Evolutionary conservation across 2,329 filamentous ascomycete species (phyloP).

Genomic region (Geosmithia putterillii): DNA sequence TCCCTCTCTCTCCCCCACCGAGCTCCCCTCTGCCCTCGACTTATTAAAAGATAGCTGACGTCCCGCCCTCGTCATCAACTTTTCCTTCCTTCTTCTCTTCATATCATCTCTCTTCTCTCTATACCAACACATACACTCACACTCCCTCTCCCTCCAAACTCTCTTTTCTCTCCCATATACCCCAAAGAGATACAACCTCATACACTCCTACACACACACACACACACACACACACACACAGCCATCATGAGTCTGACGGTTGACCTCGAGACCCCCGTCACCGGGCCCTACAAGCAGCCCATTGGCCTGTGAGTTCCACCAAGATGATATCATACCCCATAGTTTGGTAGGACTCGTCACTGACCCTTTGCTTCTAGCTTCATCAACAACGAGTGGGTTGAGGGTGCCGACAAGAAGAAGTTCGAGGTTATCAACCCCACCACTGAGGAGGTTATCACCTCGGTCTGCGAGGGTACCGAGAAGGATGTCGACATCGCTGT

Average conservation of each 20-base stretch:
- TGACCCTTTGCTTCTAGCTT: conserved; percentile 39
- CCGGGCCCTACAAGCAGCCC: conserved; percentile 46
- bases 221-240: neutral
- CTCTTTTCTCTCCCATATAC: neutral
- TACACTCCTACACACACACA: conserved; percentile 5
- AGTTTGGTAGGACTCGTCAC: neutral
- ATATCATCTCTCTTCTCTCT: neutral
- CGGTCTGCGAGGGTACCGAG: conserved; percentile 74
- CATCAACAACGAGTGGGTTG: conserved; percentile 87
- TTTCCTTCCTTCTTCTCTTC: neutral
- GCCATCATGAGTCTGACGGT: conserved; percentile 34
- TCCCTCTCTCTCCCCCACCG: neutral
- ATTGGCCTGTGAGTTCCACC: conserved; percentile 52
- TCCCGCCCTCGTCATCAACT: neutral
- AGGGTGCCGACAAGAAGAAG: conserved; percentile 70
- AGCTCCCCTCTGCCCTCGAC: neutral
- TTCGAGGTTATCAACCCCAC: conserved; percentile 88
- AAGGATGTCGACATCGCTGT: conserved; percentile 79
- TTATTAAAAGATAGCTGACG: neutral
- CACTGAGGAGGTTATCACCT: conserved; percentile 73
- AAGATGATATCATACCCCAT: too few relatives aligned
- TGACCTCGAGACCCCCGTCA: conserved; percentile 56
- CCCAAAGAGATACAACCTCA: neutral
- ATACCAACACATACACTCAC: neutral
- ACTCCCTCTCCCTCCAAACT: neutral